phyloP scores from a whole-genome alignment of 257 asterid species.

The Ehretia macrophylla region DNA sequence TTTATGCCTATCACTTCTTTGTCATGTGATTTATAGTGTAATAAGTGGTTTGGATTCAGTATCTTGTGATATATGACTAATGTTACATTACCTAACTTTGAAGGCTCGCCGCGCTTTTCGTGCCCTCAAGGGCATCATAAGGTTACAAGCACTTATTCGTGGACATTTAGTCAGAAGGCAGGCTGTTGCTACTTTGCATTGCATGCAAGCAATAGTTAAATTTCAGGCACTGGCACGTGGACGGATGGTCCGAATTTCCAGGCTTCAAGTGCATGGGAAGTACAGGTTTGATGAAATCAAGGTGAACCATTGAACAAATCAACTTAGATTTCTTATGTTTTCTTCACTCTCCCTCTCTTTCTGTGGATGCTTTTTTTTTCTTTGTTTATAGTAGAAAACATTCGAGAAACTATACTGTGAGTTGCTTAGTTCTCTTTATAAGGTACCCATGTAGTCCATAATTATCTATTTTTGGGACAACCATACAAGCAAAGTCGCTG shows the following conservation, averaged over 20 bases:
- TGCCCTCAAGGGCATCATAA: conserved; percentile 88
- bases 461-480: no score
- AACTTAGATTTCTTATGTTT: neutral
- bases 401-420: no score
- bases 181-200: conserved; percentile 73
- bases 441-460: no score
- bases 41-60: neutral
- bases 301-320: conserved; percentile 24
- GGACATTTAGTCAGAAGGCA: conserved; percentile 95
- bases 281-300: conserved; percentile 21
- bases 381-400: neutral
- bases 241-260: conserved; percentile 46
- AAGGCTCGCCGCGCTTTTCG: conserved; percentile 94
- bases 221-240: conserved; percentile 85
- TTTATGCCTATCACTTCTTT: neutral
- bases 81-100: conserved; percentile 9
- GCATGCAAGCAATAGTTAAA: conserved; percentile 73
- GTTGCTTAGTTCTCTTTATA: no score
- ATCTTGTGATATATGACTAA: neutral
- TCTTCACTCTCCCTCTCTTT: neutral
- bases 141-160: conserved; percentile 91
- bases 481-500: no score
- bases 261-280: conserved; percentile 20
- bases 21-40: neutral
- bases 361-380: no score